A percentile compares a stretch with the other conserved stretches of the same genome.
Evolutionary conservation across 2,329 filamentous ascomycete genomes (phyloP).

Genomic region (Coniochaeta sp.): DNA sequence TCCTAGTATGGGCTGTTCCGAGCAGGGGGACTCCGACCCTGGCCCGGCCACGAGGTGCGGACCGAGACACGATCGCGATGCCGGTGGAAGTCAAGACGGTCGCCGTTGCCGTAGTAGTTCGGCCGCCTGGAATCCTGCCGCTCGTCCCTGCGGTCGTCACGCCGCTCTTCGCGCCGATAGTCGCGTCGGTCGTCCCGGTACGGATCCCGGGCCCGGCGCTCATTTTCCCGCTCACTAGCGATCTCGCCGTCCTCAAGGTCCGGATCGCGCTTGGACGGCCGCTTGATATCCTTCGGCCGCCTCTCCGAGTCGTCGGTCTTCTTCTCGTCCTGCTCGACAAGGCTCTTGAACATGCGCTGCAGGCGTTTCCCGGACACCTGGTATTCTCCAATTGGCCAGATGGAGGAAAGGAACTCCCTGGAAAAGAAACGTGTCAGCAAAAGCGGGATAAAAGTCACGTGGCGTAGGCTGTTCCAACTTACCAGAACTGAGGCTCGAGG

Average conservation of each 20-base stretch:
- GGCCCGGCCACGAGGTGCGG: conserved; percentile 17
- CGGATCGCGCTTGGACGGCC: conserved; percentile 16
- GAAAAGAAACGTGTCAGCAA: conserved; percentile 12
- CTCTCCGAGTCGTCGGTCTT: conserved; percentile 12
- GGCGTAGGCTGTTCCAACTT: conserved; percentile 5
- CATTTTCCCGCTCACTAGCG: conserved; percentile 25
- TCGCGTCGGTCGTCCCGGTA: conserved; percentile 20
- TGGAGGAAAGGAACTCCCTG: conserved; percentile 30
- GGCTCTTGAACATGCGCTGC: conserved; percentile 27
- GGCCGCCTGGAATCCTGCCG: conserved; percentile 20
- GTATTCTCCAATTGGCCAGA: conserved; percentile 29
- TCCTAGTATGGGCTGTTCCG: conserved; percentile 21
- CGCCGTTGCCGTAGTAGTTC: conserved; percentile 22
- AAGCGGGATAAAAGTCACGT: not conserved
- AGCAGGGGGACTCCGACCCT: conserved; percentile 18
- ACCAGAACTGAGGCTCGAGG: conserved; percentile 30
- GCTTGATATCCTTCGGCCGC: conserved; percentile 14
- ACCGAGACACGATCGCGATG: conserved; percentile 20
- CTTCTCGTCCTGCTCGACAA: conserved; percentile 24
- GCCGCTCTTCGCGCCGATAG: conserved; percentile 22
- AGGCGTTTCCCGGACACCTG: conserved; percentile 27
- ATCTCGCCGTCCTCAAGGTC: conserved; percentile 31
- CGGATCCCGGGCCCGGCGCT: conserved; percentile 17
- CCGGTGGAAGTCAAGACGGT: conserved; percentile 23
- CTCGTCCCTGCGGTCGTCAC: conserved; percentile 17